These are phyloP conservation scores for Fusarium tjaetaba DNA, from an alignment of 2,329 filamentous ascomycete genomes.

Conservation along the genomic window DNA sequence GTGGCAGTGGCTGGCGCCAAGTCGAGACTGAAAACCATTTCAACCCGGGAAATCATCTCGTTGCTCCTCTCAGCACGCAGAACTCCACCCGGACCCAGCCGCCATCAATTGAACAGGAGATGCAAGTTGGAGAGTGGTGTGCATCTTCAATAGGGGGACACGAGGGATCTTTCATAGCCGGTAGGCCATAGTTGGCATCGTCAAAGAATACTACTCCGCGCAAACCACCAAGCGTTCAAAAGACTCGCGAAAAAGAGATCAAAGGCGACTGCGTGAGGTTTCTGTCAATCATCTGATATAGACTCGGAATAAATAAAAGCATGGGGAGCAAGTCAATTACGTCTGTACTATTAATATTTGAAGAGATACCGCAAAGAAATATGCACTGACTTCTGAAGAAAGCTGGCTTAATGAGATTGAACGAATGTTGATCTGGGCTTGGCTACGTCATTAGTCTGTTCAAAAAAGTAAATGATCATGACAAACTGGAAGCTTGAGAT, in stretches of 20 bases:
- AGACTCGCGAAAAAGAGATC: background rate
- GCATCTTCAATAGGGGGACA: too few relatives aligned
- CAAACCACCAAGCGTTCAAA: background rate
- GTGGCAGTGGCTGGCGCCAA: background rate
- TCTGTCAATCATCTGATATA: background rate
- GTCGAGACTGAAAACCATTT: background rate
- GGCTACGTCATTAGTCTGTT: too few relatives aligned
- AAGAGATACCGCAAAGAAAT: too few relatives aligned
- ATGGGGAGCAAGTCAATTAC: too few relatives aligned
- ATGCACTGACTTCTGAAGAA: background rate
- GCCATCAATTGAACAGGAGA: background rate
- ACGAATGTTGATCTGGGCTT: background rate
- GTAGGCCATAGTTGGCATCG: background rate
- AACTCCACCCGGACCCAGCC: accelerated
- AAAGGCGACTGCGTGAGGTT: background rate
- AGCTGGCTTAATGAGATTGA: background rate
- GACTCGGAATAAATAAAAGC: background rate
- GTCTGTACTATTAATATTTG: accelerated
- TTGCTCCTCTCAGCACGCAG: background rate
- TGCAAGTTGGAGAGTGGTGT: too few relatives aligned
- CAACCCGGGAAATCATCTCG: accelerated
- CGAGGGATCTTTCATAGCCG: background rate
- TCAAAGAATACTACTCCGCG: accelerated
- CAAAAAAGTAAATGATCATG: background rate
- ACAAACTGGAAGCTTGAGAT: background rate